Evolutionary conservation across 768 basidiomycete species (phyloP).

Genomic region (Antrodiella citrinella): DNA sequence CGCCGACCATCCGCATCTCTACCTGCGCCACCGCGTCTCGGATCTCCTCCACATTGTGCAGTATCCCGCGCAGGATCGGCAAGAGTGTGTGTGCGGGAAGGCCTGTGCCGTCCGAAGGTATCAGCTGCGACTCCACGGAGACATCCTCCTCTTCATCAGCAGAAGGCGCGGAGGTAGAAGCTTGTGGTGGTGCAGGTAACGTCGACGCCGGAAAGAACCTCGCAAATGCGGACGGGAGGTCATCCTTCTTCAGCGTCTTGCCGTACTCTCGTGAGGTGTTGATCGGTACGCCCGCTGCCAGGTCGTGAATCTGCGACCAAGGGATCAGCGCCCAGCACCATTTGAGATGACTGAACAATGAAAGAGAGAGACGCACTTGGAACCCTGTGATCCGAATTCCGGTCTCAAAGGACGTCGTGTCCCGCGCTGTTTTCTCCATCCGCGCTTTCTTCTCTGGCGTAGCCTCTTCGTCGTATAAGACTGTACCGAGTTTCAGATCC

Average conservation of each 20-base stretch:
- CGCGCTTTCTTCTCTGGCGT: conserved; percentile 70
- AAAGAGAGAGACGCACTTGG: conserved; percentile 46
- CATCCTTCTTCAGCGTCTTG: conserved; percentile 55
- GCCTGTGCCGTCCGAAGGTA: conserved; percentile 30
- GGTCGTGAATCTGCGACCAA: conserved; percentile 59
- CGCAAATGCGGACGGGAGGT: conserved; percentile 70
- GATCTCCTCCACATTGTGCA: conserved; percentile 45
- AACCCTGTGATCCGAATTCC: conserved; percentile 87
- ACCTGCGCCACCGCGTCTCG: conserved; percentile 37
- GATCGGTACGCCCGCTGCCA: conserved; percentile 43
- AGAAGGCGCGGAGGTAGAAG: conserved; percentile 7
- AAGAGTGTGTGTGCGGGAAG: conserved; percentile 48
- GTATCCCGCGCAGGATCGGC: conserved; percentile 48
- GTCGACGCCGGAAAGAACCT: conserved; percentile 64
- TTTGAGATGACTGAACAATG: not conserved
- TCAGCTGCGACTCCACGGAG: not conserved
- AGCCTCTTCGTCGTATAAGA: conserved; percentile 64
- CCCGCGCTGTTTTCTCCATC: conserved; percentile 63
- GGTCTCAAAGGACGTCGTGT: conserved; percentile 66
- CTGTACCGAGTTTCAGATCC: conserved; percentile 89
- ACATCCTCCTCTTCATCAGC: conserved; percentile 5
- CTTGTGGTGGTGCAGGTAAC: not conserved
- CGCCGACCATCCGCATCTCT: conserved; percentile 77
- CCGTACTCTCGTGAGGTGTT: conserved; percentile 73
- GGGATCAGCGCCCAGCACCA: not conserved